Conservation (phyloP, 139 green algal species). For the Diplosphaera chodatii region DNA sequence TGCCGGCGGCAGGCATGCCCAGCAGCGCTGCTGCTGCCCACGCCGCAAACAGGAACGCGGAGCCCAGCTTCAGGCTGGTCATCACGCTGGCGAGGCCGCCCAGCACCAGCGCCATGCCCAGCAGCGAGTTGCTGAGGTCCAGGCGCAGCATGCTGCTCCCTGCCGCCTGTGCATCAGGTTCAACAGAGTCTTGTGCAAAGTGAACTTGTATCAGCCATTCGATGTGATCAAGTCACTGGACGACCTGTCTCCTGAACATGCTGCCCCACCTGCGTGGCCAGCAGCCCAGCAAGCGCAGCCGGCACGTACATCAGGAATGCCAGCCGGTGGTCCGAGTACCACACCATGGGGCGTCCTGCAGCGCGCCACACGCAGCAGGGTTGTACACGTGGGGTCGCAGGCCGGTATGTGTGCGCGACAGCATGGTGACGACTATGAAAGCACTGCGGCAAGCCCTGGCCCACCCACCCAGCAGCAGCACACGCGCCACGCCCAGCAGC, state of each 20-base stretch:
- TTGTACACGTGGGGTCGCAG: too few species aligned
- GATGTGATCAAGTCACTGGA: too few species aligned
- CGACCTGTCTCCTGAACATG: too few species aligned
- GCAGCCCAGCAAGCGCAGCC: conserved; percentile 20
- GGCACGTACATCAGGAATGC: conserved; percentile 38
- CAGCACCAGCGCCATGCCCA: conserved; percentile 20
- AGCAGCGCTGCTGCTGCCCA: conserved; percentile 18
- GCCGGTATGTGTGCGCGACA: too few species aligned
- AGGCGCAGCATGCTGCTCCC: background rate
- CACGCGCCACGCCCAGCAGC: conserved; percentile 13
- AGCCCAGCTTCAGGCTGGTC: conserved; percentile 16
- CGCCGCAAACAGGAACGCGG: conserved; percentile 17
- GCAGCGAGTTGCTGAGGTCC: background rate
- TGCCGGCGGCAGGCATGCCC: background rate
- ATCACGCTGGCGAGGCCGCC: conserved; percentile 11
- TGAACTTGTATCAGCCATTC: too few species aligned
- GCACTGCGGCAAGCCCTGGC: too few species aligned
- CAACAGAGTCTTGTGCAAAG: too few species aligned
- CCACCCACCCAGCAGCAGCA: conserved; percentile 6
- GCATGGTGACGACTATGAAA: too few species aligned
- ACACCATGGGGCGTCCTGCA: conserved; percentile 40
- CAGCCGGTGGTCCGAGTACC: conserved; percentile 35
- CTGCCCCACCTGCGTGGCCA: conserved; percentile 25
- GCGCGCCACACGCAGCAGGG: too few species aligned
- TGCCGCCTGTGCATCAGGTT: too few species aligned